Percentiles rank a stretch among this genome's conserved stretches.
Evolutionary conservation across 345 rosid species (phyloP).

Genomic region (Eucalyptus sp.): DNA sequence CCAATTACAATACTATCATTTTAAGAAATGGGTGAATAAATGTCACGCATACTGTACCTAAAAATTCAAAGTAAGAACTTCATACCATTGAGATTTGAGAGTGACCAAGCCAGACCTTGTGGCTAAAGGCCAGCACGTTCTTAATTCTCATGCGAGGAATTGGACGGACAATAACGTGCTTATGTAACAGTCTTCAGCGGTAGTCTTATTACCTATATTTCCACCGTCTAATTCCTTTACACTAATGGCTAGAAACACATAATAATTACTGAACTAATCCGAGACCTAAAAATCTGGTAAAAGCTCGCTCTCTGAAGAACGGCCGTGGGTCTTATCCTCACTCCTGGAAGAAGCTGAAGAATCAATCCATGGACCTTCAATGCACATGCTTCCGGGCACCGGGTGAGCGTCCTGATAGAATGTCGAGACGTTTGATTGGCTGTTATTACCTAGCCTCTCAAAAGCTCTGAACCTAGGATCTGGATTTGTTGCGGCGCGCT

Average conservation of each 20-base stretch:
- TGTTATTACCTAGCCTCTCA: constrained; percentile 54
- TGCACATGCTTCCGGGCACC: constrained; percentile 27
- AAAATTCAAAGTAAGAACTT: not conserved
- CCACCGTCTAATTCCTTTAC: not conserved
- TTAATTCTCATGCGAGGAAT: not conserved
- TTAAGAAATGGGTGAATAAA: not conserved
- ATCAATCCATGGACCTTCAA: constrained; percentile 62
- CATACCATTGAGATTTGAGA: not conserved
- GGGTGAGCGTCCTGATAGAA: constrained; percentile 22
- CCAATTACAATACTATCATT: not conserved
- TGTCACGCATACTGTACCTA: fast-evolving
- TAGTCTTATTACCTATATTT: not conserved
- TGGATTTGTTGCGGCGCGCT: constrained; percentile 20
- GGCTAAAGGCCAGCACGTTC: not conserved
- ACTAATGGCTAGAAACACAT: not conserved
- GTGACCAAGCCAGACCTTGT: not conserved
- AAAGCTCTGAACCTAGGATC: constrained; percentile 79
- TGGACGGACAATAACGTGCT: not conserved
- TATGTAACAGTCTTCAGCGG: not conserved
- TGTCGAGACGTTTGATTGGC: constrained; percentile 32
- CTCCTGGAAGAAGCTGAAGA: constrained; percentile 26
- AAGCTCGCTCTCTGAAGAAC: constrained; percentile 14
- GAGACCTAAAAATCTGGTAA: constrained; percentile 1
- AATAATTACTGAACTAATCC: not conserved
- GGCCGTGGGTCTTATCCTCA: constrained; percentile 12